These are phyloP conservation scores for Phytophthora capsici DNA, from an alignment of 352 stramenopile species.

Conservation along the genomic window DNA sequence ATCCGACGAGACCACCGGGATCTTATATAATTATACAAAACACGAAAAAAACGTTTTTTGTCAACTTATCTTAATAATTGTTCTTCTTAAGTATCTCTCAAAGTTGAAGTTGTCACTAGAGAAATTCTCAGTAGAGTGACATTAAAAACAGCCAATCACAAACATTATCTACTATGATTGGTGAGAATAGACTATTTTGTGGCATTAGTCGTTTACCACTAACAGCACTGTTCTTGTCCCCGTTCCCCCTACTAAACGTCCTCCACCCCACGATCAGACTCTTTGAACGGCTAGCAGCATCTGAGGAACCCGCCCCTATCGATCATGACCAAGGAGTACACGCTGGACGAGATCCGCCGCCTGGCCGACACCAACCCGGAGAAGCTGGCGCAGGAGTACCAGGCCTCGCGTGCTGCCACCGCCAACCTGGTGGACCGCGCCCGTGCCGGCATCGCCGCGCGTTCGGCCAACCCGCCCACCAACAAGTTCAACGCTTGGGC, in stretches of 20 bases:
- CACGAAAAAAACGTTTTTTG: neutral
- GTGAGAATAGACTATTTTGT: neutral
- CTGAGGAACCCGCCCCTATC: conserved; percentile 4
- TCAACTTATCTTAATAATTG: neutral
- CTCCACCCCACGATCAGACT: conserved; percentile 26
- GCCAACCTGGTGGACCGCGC: conserved; percentile 71
- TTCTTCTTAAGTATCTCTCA: neutral
- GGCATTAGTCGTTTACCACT: neutral
- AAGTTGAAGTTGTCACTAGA: neutral
- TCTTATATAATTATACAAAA: neutral
- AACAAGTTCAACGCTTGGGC: conserved; percentile 74
- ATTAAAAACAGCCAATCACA: neutral
- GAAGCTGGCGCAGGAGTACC: conserved; percentile 78
- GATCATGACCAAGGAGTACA: conserved; percentile 78
- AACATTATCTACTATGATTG: too few relatives aligned
- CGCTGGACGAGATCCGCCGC: conserved; percentile 82
- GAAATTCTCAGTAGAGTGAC: neutral
- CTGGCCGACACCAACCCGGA: conserved; percentile 73
- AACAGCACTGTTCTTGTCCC: neutral
- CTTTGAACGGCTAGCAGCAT: conserved; percentile 41
- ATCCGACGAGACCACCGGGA: conserved; percentile 12
- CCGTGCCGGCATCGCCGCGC: conserved; percentile 67
- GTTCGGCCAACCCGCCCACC: conserved; percentile 53
- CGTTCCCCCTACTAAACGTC: neutral
- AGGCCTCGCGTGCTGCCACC: conserved; percentile 64